Evolutionary conservation across 2,329 filamentous ascomycete genomes (phyloP), one percentile per base, ranked within the genome.

Genomic region (Curvularia verruculosa): DNA sequence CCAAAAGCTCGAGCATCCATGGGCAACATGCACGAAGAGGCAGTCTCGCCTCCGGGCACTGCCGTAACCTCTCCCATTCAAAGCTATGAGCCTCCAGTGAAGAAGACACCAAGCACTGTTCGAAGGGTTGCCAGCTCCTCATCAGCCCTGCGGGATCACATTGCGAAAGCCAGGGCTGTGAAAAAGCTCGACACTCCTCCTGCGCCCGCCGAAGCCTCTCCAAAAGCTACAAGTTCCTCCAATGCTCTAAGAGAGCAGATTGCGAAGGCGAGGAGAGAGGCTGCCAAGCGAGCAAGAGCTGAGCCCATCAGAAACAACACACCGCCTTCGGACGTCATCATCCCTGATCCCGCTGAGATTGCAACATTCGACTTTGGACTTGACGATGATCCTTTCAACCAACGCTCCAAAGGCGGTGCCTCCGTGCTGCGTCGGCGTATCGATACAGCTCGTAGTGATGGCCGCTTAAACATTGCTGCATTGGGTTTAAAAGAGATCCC

Each of bases 151-250:
- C 87, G 95, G 31, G 92, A 97, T 49, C 93, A 95, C 52, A 97
- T 98, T 61, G 92, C 93, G 36, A 94, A 93, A 67, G 94, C 95
- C 0, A 96, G 94, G 72, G 92, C 92, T 2, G 90, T 92, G 2
- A 89, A 86, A 53, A 77, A 70, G 57, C 71, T 62, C 19, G 65
- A 68, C 8, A 44, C 46, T 12, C 37, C 23, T 37, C 52, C 59
- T 5, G 52, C 49, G 2, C 46, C 58, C 5, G 36, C 44, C 19
- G 65, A 60, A 13, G 58, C 65, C 7, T 65, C 69, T 1, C 52
- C 59, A 8, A 84, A 81, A 57, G 69, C 73, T 0, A 76, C 78
- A 7, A 95, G 90, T 67, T 92, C 92, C 0, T 97, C 94, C 0
- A 83, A 85, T 13, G 88, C 92, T 1, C 78, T 99, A 24, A 87